Conservation (phyloP, 2,329 filamentous ascomycete species). For the Beauveria scarabaeidicola region DNA sequence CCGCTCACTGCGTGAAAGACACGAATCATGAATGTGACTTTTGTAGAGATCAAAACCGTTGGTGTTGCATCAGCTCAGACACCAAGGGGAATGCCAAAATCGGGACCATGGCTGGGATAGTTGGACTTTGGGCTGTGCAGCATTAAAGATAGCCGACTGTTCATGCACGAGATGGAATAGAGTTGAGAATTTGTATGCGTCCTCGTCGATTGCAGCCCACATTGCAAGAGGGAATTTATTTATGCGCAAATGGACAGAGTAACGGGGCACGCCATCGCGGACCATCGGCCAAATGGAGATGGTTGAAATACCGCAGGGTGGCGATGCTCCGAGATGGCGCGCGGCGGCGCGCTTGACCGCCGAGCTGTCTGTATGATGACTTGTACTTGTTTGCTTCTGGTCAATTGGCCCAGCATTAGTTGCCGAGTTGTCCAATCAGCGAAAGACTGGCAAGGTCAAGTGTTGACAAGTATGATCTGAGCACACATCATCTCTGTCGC, state of each 20-base stretch:
- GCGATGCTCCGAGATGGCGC: background rate
- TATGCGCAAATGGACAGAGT: background rate
- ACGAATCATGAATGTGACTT: too few species aligned
- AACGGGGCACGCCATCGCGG: slow-evolving; percentile 4
- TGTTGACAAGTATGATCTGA: background rate
- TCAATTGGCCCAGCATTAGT: background rate
- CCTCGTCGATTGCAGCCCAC: background rate
- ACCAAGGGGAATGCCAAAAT: background rate
- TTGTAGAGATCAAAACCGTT: too few species aligned
- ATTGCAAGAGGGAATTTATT: background rate
- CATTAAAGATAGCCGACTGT: background rate
- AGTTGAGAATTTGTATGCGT: background rate
- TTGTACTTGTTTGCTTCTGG: background rate
- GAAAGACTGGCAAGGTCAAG: background rate
- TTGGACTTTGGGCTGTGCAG: background rate
- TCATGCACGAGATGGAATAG: background rate
- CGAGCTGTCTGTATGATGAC: background rate
- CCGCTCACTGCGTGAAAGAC: background rate
- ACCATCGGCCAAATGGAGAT: slow-evolving; percentile 3
- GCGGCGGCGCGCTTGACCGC: background rate
- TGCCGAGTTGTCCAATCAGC: background rate
- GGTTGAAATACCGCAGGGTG: background rate
- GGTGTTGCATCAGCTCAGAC: too few species aligned
- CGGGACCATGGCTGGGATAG: background rate
- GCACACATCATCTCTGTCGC: background rate